These are phyloP conservation scores for Colletotrichum spinosum DNA, from an alignment of 2,329 filamentous ascomycete species.

Conservation along the genomic window DNA sequence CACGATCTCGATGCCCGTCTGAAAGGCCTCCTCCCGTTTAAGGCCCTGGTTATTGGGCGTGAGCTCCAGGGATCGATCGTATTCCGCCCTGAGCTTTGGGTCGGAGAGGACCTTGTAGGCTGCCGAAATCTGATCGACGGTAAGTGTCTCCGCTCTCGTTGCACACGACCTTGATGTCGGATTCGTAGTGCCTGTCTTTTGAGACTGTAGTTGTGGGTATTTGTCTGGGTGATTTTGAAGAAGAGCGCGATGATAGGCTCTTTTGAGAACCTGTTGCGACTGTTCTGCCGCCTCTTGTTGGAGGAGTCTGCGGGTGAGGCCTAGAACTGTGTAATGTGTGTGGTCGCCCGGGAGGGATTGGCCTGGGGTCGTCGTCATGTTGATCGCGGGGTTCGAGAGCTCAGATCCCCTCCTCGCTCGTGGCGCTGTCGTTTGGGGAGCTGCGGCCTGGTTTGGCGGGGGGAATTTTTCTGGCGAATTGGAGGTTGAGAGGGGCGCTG, in stretches of 20 bases:
- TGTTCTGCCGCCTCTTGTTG: constrained; percentile 51
- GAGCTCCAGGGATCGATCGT: constrained; percentile 63
- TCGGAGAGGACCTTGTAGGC: constrained; percentile 69
- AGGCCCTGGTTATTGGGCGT: constrained; percentile 42
- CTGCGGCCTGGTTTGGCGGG: constrained; percentile 6
- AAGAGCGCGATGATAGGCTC: constrained; percentile 73
- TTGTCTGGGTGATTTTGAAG: constrained; percentile 77
- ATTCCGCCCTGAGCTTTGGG: constrained; percentile 59
- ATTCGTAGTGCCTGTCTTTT: constrained; percentile 15
- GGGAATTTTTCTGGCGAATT: constrained; percentile 34
- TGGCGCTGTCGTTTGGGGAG: constrained; percentile 8
- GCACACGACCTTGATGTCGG: constrained; percentile 33
- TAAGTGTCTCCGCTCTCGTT: constrained; percentile 48
- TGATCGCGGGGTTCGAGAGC: not conserved
- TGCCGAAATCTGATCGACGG: constrained; percentile 72
- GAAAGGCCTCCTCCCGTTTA: constrained; percentile 51
- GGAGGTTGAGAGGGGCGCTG: constrained; percentile 4
- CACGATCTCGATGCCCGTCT: constrained; percentile 71
- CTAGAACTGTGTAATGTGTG: constrained; percentile 72
- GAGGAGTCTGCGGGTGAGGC: constrained; percentile 62
- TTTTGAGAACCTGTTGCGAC: constrained; percentile 64
- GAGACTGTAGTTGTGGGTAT: constrained; percentile 35
- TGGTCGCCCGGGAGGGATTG: constrained; percentile 43
- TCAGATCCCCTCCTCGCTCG: too few species aligned
- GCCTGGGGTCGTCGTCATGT: constrained; percentile 30